A percentile compares a stretch with the other conserved stretches of the same genome.
Conservation (phyloP, 768 basidiomycete species). For the Termitomyces sp. region DNA sequence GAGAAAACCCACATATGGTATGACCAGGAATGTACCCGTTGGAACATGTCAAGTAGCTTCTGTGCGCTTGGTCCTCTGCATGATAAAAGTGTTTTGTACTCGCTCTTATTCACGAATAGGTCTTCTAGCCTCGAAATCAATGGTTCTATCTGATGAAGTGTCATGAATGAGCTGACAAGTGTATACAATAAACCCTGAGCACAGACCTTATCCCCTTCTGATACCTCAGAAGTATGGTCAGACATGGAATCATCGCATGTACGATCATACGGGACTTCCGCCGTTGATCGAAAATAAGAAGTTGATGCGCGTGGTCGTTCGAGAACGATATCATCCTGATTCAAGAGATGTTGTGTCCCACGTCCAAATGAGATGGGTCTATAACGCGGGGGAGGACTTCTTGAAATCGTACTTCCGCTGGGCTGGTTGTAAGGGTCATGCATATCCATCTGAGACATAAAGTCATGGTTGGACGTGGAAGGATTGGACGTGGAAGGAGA, state of each 20-base stretch:
- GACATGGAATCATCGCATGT: neutral
- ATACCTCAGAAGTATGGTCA: conserved; percentile 1
- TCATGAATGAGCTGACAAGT: neutral
- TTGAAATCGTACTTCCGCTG: neutral
- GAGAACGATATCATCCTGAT: conserved; percentile 1
- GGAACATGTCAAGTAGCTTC: conserved; percentile 4
- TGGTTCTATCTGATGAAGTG: neutral
- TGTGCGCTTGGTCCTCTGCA: neutral
- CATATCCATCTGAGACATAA: neutral
- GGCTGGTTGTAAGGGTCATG: neutral
- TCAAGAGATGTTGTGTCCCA: conserved; percentile 6
- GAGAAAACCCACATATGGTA: neutral
- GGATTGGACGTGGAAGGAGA: neutral
- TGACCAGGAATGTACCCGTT: neutral
- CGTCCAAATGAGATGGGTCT: conserved; percentile 8
- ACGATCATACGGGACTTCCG: neutral
- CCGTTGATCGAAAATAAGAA: neutral
- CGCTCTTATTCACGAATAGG: neutral
- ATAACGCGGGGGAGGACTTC: neutral
- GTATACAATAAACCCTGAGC: neutral
- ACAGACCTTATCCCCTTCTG: conserved; percentile 3
- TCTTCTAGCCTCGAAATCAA: conserved; percentile 1
- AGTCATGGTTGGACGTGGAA: neutral
- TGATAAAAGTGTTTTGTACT: conserved; percentile 1
- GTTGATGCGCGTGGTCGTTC: neutral